Base-by-base conservation (phyloP, 495 filamentous ascomycete genomes). In the Trypethelium eluteriae region DNA sequence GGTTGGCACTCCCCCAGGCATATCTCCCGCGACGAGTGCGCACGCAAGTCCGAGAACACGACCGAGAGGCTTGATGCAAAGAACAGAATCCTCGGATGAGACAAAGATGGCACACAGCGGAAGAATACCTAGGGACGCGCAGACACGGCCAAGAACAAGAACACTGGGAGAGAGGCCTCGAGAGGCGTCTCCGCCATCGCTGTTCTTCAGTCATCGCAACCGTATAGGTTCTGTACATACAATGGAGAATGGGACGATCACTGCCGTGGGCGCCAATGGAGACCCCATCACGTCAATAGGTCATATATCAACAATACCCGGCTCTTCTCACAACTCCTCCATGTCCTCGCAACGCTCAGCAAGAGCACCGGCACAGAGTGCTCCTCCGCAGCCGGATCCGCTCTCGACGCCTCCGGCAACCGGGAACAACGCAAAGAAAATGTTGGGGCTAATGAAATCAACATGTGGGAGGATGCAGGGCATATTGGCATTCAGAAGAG, bases 381-480 rank as follows among this genome's bases (percentile, higher is more conserved):
- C 68, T 32, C 64, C 63, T 16, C 62, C 53, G 32, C n/a, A 34
- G 18, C 11, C 53, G 14, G 71, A 34, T 69, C 67, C 25, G 16
- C 70, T 59, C 53, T 14, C 53, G 32, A 18, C 53, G 14, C n/a
- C 32, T 7, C 10, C 18, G 34, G 32, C 32, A n/a, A 6, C 32
- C 6, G 53, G 53, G 10, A 34, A 5, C 32, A 84, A 89, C 74
- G 84, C 84, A 18, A 84, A 85, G 65, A 85, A 80, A 67, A 81
- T 91, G 12, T 74, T 89, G 64, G 78, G 83, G 68, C 72, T 92
- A 56, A 90, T 91, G 89, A 86, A 84, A 69, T 81, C 78, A 25
- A 76, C 88, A 11, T 84, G 86, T 62, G 89, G 89, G 11, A 78
- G 83, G 67, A 91, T 90, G 88, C 83, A 82, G 67, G 89, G 89